These are phyloP conservation scores for Syzygium aqueum DNA, from an alignment of 345 rosid genomes.

Conservation along the genomic window DNA sequence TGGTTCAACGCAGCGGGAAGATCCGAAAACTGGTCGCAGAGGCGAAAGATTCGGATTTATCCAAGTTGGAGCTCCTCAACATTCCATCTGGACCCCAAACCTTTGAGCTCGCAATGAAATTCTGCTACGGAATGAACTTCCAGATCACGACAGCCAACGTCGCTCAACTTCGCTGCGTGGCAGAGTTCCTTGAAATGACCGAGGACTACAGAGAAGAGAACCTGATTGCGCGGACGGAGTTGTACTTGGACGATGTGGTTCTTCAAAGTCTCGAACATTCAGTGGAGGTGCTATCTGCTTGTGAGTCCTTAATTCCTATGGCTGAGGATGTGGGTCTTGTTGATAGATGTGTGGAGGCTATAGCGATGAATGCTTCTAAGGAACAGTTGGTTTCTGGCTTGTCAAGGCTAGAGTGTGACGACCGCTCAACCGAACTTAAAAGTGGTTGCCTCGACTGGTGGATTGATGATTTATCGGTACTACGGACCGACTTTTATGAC, in stretches of 20 bases:
- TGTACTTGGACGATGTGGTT: conserved; percentile 45
- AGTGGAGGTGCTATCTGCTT: conserved; percentile 49
- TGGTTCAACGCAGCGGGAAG: conserved; percentile 79
- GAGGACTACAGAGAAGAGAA: conserved; percentile 72
- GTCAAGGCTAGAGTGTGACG: conserved; percentile 34
- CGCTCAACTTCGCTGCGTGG: conserved; percentile 57
- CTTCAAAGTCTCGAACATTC: conserved; percentile 57
- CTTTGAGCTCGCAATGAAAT: conserved; percentile 82
- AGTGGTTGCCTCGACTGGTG: conserved; percentile 58
- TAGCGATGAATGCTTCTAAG: conserved; percentile 62
- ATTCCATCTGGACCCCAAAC: conserved; percentile 69
- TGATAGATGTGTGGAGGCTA: conserved; percentile 57
- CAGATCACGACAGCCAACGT: conserved; percentile 69
- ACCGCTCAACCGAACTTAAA: conserved; percentile 48
- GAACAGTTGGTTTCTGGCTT: conserved; percentile 66
- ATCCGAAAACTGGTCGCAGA: conserved; percentile 59
- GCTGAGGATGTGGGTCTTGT: conserved; percentile 51
- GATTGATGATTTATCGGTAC: conserved; percentile 64
- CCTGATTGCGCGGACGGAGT: conserved; percentile 48
- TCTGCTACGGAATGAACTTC: conserved; percentile 84
- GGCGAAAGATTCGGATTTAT: conserved; percentile 37
- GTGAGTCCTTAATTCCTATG: conserved; percentile 32
- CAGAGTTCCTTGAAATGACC: conserved; percentile 77
- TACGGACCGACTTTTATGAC: conserved; percentile 47
- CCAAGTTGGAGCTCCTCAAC: conserved; percentile 44